phyloP scores from a whole-genome alignment of 2,329 filamentous ascomycete species.

The Nemania diffusa region DNA sequence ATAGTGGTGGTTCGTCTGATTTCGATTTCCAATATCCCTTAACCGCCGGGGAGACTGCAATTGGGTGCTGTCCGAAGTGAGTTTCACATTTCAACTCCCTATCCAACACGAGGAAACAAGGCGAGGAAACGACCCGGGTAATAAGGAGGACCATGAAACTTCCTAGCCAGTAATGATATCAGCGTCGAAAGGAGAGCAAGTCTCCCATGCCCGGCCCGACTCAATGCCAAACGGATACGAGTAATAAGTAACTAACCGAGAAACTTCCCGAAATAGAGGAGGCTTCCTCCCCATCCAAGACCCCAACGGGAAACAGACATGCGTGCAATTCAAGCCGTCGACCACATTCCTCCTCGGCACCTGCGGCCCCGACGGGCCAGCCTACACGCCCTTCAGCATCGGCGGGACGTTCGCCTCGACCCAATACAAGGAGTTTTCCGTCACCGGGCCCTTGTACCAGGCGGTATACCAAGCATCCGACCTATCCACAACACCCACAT shows the following conservation, averaged over 20 bases:
- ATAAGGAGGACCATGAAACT: background rate
- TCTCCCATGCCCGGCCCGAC: background rate
- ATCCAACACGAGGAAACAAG: background rate
- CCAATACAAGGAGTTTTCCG: constrained; percentile 18
- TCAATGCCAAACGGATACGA: background rate
- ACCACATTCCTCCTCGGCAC: constrained; percentile 31
- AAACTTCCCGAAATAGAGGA: constrained; percentile 14
- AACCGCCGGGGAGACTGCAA: constrained; percentile 30
- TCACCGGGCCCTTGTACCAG: constrained; percentile 28
- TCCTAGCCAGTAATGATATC: background rate
- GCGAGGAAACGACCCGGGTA: background rate
- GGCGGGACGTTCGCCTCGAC: constrained; percentile 10
- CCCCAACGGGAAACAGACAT: constrained; percentile 16
- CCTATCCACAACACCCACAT: background rate
- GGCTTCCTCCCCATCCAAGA: constrained; percentile 21
- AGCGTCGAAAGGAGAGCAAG: background rate
- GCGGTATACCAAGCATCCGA: constrained; percentile 28
- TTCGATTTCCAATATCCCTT: constrained; percentile 32
- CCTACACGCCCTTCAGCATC: constrained; percentile 27
- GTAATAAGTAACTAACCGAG: constrained; percentile 7
- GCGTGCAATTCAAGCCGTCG: constrained; percentile 27
- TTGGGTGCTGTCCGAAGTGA: constrained; percentile 37
- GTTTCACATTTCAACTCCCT: constrained; percentile 1
- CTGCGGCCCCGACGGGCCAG: constrained; percentile 19
- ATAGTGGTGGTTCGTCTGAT: constrained; percentile 26